A percentile compares a stretch with the other conserved stretches of the same genome.
phyloP scores from a whole-genome alignment of 768 basidiomycete species.

The Leucosporidium yakuticum region DNA sequence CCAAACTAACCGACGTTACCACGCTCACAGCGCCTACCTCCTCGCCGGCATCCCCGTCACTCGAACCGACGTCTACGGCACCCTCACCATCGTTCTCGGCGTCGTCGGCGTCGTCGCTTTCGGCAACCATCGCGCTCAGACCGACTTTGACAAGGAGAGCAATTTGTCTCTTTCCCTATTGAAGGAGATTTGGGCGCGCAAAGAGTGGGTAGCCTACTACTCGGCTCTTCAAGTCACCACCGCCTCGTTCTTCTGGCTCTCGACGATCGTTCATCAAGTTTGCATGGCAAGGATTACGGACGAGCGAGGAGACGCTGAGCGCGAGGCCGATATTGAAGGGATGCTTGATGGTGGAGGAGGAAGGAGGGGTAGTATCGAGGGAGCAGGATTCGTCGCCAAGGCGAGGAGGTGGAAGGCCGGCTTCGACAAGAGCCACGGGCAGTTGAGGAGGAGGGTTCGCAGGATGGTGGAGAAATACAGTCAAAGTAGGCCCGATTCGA shows the following conservation, averaged over 20 bases:
- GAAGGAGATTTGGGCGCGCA: conserved; percentile 74
- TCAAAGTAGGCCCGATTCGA: conserved; percentile 53
- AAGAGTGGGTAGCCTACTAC: conserved; percentile 88
- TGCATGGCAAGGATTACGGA: conserved; percentile 48
- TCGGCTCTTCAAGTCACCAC: conserved; percentile 68
- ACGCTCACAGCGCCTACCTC: conserved; percentile 63
- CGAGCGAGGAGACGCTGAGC: conserved; percentile 27
- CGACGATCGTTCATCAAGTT: conserved; percentile 31
- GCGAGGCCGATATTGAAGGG: not conserved
- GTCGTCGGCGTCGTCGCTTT: conserved; percentile 59
- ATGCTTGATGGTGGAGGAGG: conserved; percentile 49
- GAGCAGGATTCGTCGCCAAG: conserved; percentile 49
- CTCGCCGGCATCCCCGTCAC: conserved; percentile 81
- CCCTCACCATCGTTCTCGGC: conserved; percentile 71
- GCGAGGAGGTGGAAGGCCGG: conserved; percentile 8
- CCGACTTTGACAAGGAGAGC: conserved; percentile 64
- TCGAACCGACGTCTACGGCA: conserved; percentile 78
- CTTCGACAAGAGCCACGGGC: conserved; percentile 4
- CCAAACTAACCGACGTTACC: not conserved
- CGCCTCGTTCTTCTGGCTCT: conserved; percentile 42
- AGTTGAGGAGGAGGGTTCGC: conserved; percentile 13
- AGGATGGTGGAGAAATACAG: conserved; percentile 17
- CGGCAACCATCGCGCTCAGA: conserved; percentile 54
- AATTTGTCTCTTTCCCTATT: conserved; percentile 66
- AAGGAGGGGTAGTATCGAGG: conserved; percentile 61